A percentile compares a stretch with the other conserved stretches of the same genome.
phyloP scores from a whole-genome alignment of 2,329 filamentous ascomycete genomes.

The Phialophora chinensis region DNA sequence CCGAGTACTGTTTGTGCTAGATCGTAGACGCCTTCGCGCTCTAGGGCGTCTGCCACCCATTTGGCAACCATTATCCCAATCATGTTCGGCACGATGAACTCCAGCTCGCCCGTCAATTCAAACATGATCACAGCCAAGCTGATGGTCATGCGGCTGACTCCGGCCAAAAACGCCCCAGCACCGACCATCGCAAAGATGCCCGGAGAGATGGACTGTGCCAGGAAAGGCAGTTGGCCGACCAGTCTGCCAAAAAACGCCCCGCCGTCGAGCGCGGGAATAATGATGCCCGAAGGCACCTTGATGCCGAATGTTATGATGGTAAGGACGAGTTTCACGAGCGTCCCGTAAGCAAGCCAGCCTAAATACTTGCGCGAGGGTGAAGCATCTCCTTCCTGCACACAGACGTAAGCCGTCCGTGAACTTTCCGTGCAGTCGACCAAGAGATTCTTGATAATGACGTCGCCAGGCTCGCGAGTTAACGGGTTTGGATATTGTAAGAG shows the following conservation, averaged over 20 bases:
- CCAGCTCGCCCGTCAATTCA: constrained; percentile 64
- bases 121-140: constrained; percentile 67
- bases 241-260: constrained; percentile 65
- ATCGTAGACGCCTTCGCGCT: constrained; percentile 62
- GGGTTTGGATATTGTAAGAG: constrained; percentile 64
- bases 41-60: constrained; percentile 63
- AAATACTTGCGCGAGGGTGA: constrained; percentile 50
- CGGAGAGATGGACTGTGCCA: constrained; percentile 62
- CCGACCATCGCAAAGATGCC: constrained; percentile 68
- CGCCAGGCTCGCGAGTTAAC: constrained; percentile 61
- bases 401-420: constrained; percentile 54
- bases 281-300: constrained; percentile 66
- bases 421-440: constrained; percentile 60
- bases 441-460: constrained; percentile 62
- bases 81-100: constrained; percentile 65
- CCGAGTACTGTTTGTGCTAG: constrained; percentile 65
- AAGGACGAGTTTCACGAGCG: constrained; percentile 60
- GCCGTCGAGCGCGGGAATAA: constrained; percentile 64
- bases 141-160: constrained; percentile 65
- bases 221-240: constrained; percentile 55
- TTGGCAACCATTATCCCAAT: constrained; percentile 65
- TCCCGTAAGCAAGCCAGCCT: constrained; percentile 60
- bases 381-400: constrained; percentile 53
- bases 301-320: constrained; percentile 65
- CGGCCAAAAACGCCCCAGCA: constrained; percentile 63